These are phyloP conservation scores for Mallotus nudiflorus DNA, from an alignment of 345 rosid genomes.

Conservation along the genomic window DNA sequence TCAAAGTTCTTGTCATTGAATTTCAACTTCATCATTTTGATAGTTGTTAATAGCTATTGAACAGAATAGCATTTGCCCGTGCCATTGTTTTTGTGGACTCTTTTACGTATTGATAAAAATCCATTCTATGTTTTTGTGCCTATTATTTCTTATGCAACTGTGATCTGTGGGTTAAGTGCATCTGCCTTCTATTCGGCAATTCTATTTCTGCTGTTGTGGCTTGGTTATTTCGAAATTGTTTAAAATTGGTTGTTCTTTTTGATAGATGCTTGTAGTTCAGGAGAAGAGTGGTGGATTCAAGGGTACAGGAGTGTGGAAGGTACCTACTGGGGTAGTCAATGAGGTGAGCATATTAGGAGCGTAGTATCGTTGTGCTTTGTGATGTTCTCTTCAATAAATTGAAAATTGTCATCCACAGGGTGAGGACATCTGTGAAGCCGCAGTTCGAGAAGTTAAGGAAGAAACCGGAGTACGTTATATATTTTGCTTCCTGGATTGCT, in stretches of 20 bases:
- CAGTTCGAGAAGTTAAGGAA: slow-evolving; percentile 80
- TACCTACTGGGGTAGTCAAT: slow-evolving; percentile 74
- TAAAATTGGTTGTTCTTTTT: neutral
- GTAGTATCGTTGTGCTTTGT: neutral
- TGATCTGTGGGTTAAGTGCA: neutral
- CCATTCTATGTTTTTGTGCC: neutral
- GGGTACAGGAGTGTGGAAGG: slow-evolving; percentile 67
- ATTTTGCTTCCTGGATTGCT: neutral
- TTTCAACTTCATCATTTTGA: neutral
- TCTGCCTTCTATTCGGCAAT: too few species aligned
- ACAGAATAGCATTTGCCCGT: neutral
- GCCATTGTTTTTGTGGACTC: neutral
- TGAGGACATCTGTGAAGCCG: slow-evolving; percentile 65
- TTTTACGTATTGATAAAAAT: neutral
- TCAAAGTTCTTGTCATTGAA: neutral
- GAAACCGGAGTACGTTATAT: slow-evolving; percentile 70
- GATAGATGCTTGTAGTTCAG: slow-evolving; percentile 82
- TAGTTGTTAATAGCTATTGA: neutral
- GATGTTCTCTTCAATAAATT: neutral
- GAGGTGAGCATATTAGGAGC: slow-evolving; percentile 43
- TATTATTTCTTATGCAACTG: neutral
- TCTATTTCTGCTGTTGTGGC: neutral
- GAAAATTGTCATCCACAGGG: slow-evolving; percentile 43
- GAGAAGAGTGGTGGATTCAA: slow-evolving; percentile 59
- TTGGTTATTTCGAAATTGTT: neutral